These are phyloP conservation scores for Apiospora phragmitis DNA, from an alignment of 2,329 filamentous ascomycete genomes.

Conservation along the genomic window DNA sequence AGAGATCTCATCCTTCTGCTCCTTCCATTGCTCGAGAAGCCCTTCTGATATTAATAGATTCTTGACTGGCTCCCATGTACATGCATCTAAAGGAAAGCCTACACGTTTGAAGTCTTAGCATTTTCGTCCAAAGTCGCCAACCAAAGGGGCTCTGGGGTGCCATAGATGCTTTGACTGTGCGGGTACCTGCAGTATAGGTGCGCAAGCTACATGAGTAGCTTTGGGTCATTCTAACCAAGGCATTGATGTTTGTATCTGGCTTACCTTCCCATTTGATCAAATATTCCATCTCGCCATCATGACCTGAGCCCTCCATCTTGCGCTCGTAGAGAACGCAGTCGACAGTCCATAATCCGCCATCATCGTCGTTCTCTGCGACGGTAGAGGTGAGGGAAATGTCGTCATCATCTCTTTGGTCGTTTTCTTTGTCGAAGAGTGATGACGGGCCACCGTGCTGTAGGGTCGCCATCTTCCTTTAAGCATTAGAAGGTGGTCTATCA, in stretches of 20 bases:
- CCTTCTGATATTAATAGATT: constrained; percentile 42
- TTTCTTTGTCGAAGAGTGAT: constrained; percentile 13
- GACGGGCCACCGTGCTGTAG: not conserved
- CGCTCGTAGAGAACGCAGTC: constrained; percentile 54
- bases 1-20: constrained; percentile 37
- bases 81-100: constrained; percentile 54
- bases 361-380: constrained; percentile 29
- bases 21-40: constrained; percentile 44
- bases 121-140: not conserved
- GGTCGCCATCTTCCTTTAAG: not conserved
- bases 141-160: not conserved
- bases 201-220: not conserved
- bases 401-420: constrained; percentile 32
- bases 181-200: not conserved
- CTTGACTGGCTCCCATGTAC: constrained; percentile 56
- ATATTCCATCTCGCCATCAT: constrained; percentile 42
- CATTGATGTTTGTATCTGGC: not conserved
- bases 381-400: constrained; percentile 60
- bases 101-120: not conserved
- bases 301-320: constrained; percentile 23
- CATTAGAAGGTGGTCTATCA: not conserved
- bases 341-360: constrained; percentile 52
- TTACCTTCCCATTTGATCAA: constrained; percentile 62
- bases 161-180: not conserved
- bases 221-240: not conserved